Evolutionary conservation across 2,329 filamentous ascomycete genomes (phyloP).

Genomic region (Ceratocystis cubensis): DNA sequence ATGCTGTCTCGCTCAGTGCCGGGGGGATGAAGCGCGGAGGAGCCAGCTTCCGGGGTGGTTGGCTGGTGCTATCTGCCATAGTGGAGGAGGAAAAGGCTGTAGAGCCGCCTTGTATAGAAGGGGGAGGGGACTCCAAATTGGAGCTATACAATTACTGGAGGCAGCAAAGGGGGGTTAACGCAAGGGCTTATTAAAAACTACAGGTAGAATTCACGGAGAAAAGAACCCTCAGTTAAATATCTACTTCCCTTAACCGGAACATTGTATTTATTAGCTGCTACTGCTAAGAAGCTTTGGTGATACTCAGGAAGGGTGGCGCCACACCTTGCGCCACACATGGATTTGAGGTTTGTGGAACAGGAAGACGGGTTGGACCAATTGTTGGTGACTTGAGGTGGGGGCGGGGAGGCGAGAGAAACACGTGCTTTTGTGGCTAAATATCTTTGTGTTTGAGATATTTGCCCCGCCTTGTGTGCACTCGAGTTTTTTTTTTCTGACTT

Average conservation of each 20-base stretch:
- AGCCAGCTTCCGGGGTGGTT: conserved; percentile 9
- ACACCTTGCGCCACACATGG: not conserved
- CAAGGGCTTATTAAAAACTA: not conserved
- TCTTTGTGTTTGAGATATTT: not conserved
- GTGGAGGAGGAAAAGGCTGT: not conserved
- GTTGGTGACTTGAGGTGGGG: conserved; percentile 1
- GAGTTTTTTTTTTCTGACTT: not conserved
- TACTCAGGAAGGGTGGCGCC: not conserved
- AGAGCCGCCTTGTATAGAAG: not conserved
- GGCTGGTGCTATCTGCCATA: conserved; percentile 9
- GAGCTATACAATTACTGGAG: not conserved
- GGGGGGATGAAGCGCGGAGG: conserved; percentile 19
- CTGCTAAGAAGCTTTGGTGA: not conserved
- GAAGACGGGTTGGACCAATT: not conserved
- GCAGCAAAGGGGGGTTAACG: not conserved
- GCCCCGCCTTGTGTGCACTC: conserved; percentile 1
- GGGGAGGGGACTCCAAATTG: not conserved
- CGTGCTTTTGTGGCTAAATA: conserved; percentile 3
- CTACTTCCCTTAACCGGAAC: too few relatives aligned
- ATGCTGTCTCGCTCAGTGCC: conserved; percentile 13
- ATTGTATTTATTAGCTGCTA: not conserved
- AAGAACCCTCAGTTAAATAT: too few relatives aligned
- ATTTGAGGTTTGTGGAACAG: not conserved
- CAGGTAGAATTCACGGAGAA: too few relatives aligned
- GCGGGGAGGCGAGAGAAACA: conserved; percentile 12